These are phyloP conservation scores for Withania somnifera DNA, from an alignment of 305 asterid species.

Conservation along the genomic window DNA sequence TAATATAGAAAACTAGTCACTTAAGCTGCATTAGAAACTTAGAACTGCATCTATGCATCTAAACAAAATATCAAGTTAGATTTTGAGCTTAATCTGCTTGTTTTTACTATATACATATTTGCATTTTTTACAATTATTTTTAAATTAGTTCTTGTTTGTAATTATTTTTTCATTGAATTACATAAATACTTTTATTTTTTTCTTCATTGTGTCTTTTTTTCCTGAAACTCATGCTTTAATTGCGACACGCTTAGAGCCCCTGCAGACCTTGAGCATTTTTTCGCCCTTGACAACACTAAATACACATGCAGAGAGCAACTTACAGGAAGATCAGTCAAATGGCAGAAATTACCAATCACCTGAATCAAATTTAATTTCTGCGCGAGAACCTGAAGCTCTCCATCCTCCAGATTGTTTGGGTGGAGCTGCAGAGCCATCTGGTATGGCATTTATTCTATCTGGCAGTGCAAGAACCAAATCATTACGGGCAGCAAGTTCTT, in stretches of 20 bases:
- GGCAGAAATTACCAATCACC: conserved; percentile 24
- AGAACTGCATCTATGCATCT: neutral
- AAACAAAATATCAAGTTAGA: neutral
- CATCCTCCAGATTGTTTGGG: conserved; percentile 76
- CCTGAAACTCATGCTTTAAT: neutral
- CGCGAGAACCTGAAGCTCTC: conserved; percentile 76
- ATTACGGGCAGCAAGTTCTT: conserved; percentile 71
- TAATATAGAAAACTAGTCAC: neutral
- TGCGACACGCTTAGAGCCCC: neutral
- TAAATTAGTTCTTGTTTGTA: neutral
- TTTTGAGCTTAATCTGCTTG: neutral
- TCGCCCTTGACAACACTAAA: neutral
- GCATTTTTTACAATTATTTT: neutral
- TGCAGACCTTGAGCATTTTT: neutral
- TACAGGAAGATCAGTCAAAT: neutral
- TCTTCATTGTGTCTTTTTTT: neutral
- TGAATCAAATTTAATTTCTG: conserved; percentile 81
- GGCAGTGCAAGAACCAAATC: conserved; percentile 82
- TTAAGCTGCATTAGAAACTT: neutral
- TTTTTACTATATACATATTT: neutral
- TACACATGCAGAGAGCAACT: neutral
- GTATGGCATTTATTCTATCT: conserved; percentile 77
- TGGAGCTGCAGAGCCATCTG: conserved; percentile 75
- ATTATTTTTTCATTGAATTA: neutral
- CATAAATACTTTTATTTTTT: neutral